phyloP scores from a whole-genome alignment of 176 grass and related monocot species.

The Oryza brachyantha region DNA sequence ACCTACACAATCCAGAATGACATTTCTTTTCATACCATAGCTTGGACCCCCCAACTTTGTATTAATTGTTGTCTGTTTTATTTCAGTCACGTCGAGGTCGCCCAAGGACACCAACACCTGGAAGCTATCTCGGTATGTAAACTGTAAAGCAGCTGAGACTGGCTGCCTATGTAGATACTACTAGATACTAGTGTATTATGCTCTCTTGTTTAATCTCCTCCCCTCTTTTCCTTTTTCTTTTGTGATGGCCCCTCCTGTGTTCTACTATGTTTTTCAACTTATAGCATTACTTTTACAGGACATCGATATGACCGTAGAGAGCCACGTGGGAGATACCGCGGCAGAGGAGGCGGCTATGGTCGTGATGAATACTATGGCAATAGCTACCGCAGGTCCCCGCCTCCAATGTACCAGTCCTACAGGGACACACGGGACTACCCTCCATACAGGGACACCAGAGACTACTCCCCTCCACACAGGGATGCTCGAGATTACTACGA shows the following conservation, averaged over 20 bases:
- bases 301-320: constrained; percentile 42
- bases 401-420: constrained; percentile 48
- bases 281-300: constrained; percentile 16
- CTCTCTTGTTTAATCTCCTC: background rate
- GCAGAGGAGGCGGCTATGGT: constrained; percentile 51
- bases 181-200: background rate
- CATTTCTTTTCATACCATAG: constrained; percentile 4
- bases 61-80: constrained; percentile 1
- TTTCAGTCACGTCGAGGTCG: constrained; percentile 59
- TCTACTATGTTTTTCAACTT: background rate
- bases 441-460: constrained; percentile 42
- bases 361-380: constrained; percentile 64
- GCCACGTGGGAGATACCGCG: constrained; percentile 47
- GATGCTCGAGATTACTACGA: constrained; percentile 43
- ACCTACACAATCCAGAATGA: constrained; percentile 12
- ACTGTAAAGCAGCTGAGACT: constrained; percentile 17
- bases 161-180: background rate
- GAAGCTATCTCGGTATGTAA: constrained; percentile 57
- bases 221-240: background rate
- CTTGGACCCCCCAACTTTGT: background rate
- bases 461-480: constrained; percentile 48
- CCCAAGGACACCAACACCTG: constrained; percentile 62
- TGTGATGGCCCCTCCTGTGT: background rate
- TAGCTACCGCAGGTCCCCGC: constrained; percentile 59
- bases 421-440: constrained; percentile 49